phyloP scores from a whole-genome alignment of 768 basidiomycete species.

The Amanita jacksonii region DNA sequence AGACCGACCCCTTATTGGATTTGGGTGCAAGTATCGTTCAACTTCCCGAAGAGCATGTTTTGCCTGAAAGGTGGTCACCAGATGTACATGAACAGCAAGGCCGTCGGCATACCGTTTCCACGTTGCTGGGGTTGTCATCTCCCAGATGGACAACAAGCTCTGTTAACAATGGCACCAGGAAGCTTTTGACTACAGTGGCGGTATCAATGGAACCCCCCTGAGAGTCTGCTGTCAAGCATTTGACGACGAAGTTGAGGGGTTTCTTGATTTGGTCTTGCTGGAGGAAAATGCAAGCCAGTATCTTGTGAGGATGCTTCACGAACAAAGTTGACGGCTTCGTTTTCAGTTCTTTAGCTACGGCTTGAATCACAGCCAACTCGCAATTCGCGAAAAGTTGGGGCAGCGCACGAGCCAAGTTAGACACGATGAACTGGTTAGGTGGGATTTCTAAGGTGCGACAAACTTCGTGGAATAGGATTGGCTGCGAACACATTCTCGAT shows the following conservation, averaged over 20 bases:
- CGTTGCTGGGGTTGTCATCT: slow-evolving; percentile 42
- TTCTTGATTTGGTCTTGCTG: slow-evolving; percentile 48
- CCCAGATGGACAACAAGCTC: slow-evolving; percentile 74
- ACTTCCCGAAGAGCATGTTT: slow-evolving; percentile 28
- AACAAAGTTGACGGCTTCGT: slow-evolving; percentile 39
- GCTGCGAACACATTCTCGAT: slow-evolving; percentile 46
- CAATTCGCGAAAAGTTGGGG: slow-evolving; percentile 60
- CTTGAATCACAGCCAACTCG: slow-evolving; percentile 48
- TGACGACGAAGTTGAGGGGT: slow-evolving; percentile 52
- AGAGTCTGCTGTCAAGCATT: slow-evolving; percentile 42
- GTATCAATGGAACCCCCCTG: slow-evolving; percentile 29
- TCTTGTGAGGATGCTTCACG: slow-evolving; percentile 43
- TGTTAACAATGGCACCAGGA: slow-evolving; percentile 58
- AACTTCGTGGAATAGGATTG: slow-evolving; percentile 47
- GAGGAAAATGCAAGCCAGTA: slow-evolving; percentile 62
- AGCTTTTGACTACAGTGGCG: slow-evolving; percentile 52
- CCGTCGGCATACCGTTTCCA: slow-evolving; percentile 31
- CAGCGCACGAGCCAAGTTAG: slow-evolving; percentile 54
- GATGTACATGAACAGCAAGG: not conserved
- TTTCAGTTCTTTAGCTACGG: slow-evolving; percentile 46
- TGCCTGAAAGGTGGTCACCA: slow-evolving; percentile 23
- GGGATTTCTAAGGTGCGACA: slow-evolving; percentile 59
- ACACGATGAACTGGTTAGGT: slow-evolving; percentile 50
- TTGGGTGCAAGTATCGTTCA: slow-evolving; percentile 34
- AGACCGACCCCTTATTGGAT: slow-evolving; percentile 17